A percentile compares a stretch with the other conserved stretches of the same genome.
Conservation (phyloP, 1,284 basidiomycete species). For the Melampsora americana region DNA sequence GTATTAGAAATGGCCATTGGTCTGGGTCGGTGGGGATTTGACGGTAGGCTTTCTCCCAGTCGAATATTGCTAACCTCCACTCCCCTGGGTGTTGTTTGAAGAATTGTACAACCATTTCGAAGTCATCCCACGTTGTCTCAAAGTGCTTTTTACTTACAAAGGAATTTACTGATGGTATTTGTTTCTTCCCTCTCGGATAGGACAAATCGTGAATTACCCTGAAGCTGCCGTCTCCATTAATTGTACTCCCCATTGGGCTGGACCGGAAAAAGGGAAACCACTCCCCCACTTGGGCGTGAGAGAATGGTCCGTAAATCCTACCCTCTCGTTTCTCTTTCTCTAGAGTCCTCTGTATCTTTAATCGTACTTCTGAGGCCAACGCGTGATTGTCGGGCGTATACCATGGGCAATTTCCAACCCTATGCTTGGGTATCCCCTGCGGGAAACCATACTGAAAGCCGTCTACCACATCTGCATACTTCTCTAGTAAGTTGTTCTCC, state of each 20-base stretch:
- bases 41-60: background rate
- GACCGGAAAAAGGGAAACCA: no score
- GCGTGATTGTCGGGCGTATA: no score
- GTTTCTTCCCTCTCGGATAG: background rate
- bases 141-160: background rate
- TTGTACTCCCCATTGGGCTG: no score
- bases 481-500: no score
- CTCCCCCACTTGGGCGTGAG: no score
- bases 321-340: no score
- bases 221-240: background rate
- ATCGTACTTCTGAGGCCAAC: no score
- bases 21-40: background rate
- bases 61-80: background rate
- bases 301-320: no score
- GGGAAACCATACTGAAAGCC: background rate
- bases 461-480: background rate
- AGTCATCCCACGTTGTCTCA: constrained; percentile 14
- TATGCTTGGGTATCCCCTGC: constrained; percentile 18
- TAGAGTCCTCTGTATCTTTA: no score
- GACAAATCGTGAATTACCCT: constrained; percentile 11
- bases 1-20: constrained; percentile 8
- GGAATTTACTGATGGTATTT: constrained; percentile 3
- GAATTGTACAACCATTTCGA: background rate
- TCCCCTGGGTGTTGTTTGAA: no score
- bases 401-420: background rate